Evolutionary conservation across 2,329 filamentous ascomycete species (phyloP).

Genomic region (Corinectria fuckeliana): DNA sequence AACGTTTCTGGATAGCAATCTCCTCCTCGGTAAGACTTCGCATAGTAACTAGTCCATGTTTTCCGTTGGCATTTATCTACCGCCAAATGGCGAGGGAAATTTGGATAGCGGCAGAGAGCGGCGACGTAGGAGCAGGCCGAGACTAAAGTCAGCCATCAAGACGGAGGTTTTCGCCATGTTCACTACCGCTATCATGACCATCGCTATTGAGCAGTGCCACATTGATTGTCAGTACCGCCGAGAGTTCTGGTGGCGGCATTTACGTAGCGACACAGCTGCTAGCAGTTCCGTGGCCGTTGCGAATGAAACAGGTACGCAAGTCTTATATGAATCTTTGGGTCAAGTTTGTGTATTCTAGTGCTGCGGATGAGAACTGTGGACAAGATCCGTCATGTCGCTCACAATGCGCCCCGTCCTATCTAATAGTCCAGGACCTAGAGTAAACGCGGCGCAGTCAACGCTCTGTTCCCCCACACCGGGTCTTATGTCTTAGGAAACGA

Average conservation of each 20-base stretch:
- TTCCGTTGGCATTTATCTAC: background rate
- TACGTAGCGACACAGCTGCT: background rate
- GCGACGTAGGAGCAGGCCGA: background rate
- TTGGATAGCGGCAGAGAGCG: background rate
- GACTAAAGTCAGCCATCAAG: background rate
- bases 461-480: slow-evolving; percentile 5
- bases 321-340: background rate
- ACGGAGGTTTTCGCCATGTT: background rate
- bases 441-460: slow-evolving; percentile 29
- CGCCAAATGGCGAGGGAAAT: background rate
- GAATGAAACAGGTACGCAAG: background rate
- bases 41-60: background rate
- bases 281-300: background rate
- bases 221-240: background rate
- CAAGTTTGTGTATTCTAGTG: slow-evolving; percentile 1
- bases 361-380: slow-evolving; percentile 1
- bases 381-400: slow-evolving; percentile 14
- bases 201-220: background rate
- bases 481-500: slow-evolving; percentile 38
- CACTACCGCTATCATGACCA: background rate
- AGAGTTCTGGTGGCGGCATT: background rate
- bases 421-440: slow-evolving; percentile 26
- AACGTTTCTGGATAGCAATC: too few species aligned
- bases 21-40: too few species aligned
- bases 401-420: slow-evolving; percentile 26